Evolutionary conservation across 2,329 filamentous ascomycete species (phyloP).

Genomic region (Paecilomyces sp.): DNA sequence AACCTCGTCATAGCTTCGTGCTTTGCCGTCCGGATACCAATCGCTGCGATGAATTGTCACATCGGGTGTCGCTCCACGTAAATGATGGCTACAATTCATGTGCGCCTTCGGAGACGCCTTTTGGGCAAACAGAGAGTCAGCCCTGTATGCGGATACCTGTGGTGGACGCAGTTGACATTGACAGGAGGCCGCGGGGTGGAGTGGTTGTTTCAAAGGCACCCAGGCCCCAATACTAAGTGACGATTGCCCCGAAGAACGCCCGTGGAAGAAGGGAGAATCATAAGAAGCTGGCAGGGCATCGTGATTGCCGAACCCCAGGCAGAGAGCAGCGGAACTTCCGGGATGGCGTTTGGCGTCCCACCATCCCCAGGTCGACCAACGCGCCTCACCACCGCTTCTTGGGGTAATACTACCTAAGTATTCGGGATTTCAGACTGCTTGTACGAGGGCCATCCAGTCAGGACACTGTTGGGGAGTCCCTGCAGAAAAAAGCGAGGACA

Average conservation of each 20-base stretch:
- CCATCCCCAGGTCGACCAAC: not conserved
- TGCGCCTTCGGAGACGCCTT: not conserved
- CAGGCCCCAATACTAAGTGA: not conserved
- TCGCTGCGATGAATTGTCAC: not conserved
- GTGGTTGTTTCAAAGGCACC: not conserved
- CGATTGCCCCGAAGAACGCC: not conserved
- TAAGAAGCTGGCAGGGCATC: not conserved
- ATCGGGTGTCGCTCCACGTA: not conserved
- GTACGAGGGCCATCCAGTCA: not conserved
- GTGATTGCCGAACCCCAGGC: not conserved
- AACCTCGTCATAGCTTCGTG: not conserved
- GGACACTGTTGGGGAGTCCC: not conserved
- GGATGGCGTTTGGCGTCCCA: not conserved
- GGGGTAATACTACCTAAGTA: not conserved
- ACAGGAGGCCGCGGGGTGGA: not conserved
- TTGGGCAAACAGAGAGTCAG: not conserved
- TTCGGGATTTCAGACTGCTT: too few relatives aligned
- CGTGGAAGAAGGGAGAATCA: not conserved
- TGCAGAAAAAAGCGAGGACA: not conserved
- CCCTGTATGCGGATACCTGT: not conserved
- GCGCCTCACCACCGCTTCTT: not conserved
- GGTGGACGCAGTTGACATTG: not conserved
- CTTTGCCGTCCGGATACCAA: not conserved
- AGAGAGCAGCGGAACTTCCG: not conserved
- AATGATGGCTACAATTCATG: not conserved